Evolutionary conservation across 495 filamentous ascomycete species (phyloP).

Genomic region (Neurospora terricola): DNA sequence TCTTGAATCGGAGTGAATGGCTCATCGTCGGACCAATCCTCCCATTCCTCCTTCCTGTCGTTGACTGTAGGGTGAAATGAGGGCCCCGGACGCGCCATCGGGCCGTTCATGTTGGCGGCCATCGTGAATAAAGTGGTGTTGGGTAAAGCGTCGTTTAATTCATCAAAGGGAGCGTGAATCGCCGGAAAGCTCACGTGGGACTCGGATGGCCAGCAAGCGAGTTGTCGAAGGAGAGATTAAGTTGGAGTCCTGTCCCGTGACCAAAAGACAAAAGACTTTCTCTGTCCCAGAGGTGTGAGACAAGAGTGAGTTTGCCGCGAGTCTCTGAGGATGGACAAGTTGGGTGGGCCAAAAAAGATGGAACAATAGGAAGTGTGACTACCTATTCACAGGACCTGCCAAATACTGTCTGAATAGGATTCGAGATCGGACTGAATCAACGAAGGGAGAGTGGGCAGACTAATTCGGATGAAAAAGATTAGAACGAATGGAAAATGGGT

Average conservation of each 20-base stretch:
- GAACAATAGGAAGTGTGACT: not conserved
- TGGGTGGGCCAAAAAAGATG: not conserved
- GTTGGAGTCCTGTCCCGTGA: not conserved
- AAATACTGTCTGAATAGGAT: not conserved
- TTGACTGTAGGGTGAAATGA: not conserved
- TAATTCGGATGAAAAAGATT: not conserved
- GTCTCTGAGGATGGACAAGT: not conserved
- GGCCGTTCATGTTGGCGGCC: slow-evolving; percentile 11
- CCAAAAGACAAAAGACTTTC: not conserved
- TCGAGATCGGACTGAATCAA: not conserved
- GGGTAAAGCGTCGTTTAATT: not conserved
- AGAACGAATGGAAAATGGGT: not conserved
- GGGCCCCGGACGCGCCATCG: slow-evolving; percentile 1
- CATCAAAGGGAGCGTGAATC: not conserved
- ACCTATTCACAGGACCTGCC: not conserved
- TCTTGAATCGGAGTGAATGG: slow-evolving; percentile 16
- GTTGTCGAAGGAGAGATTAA: not conserved
- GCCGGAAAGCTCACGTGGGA: not conserved
- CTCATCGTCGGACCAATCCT: slow-evolving; percentile 37
- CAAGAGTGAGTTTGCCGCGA: not conserved
- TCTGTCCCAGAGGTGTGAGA: not conserved
- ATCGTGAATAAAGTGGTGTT: not conserved
- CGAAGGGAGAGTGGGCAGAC: not conserved
- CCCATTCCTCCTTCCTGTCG: slow-evolving; percentile 34
- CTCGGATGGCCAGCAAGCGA: not conserved